Evolutionary conservation across 2,329 filamentous ascomycete genomes (phyloP), one percentile per base, ranked within the genome.

Genomic region (Pseudocercospora macadamiae): DNA sequence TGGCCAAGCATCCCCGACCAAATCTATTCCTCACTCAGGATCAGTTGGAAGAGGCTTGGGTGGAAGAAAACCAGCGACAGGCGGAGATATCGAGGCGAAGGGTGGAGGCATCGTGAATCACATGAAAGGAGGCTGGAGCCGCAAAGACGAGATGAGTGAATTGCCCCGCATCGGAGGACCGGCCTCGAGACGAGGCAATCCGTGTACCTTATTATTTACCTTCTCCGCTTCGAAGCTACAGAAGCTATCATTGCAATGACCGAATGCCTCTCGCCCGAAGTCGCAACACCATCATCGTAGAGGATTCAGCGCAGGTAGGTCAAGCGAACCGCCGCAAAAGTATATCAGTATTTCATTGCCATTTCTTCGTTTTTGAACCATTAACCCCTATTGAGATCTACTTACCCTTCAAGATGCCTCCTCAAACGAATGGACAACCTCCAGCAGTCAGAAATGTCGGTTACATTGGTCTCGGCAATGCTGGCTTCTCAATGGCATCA

Each of bases 391-490:
- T 10, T 10, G 16, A 12, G 10, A 52, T 32, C 12, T 6, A 47
- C 26, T 10, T n/a, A 8, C 4, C 45, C 18, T 10, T 16, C 30
- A 56, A 19, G 2, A 62, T 62, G 59, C 64, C 62, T 53, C 49
- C 63, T 23, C 39, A 49, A 37, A 61, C 60, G 2, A 63, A 64
- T 47, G 57, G 54, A 30, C 16, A 56, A 21, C 39, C 56, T 23
- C 62, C 63, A 30, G 45, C 64, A 16, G 63, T 66, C n/a, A 67
- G 63, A 48, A 66, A 57, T 32, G 66, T 73, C 25, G 72, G 71
- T 51, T 74, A 73, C 49, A 73, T 74, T 37, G 72, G 72, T 36
- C 66, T 73, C 8, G 71, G 72, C 48, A 71, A 71, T 59, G 71
- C 72, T 37, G 72, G 72, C 8, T 71, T 64, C 54, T 69, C 67